Conservation (phyloP, 83 land plant species). For the Isoetes engelmannii region DNA sequence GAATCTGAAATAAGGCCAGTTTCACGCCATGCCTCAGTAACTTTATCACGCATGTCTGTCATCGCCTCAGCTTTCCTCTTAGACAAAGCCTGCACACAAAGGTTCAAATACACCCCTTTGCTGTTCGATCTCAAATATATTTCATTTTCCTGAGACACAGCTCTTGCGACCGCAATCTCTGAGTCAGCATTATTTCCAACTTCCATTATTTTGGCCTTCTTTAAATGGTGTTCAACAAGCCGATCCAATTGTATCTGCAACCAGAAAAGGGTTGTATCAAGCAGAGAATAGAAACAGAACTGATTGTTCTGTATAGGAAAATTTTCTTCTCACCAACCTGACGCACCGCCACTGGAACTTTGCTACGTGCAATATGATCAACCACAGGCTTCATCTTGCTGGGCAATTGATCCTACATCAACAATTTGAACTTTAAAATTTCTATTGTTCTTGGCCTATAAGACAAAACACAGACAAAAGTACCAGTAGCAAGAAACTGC, state of each 20-base stretch:
- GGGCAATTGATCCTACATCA: conserved; percentile 64
- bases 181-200: conserved; percentile 60
- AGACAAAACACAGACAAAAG: neutral
- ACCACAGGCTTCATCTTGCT: conserved; percentile 63
- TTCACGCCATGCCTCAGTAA: conserved; percentile 50
- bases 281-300: neutral
- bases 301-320: neutral
- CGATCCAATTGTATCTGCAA: conserved; percentile 88
- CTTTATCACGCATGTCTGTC: conserved; percentile 12
- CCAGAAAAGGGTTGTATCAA: neutral
- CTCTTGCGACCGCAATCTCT: conserved; percentile 76
- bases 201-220: conserved; percentile 40
- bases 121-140: conserved; percentile 71
- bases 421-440: too few relatives aligned
- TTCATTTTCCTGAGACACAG: conserved; percentile 74
- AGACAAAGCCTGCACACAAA: conserved; percentile 66
- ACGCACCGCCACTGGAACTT: conserved; percentile 69
- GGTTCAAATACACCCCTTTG: conserved; percentile 79
- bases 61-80: conserved; percentile 12
- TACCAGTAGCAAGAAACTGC: conserved; percentile 16
- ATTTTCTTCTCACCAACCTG: conserved; percentile 47
- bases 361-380: conserved; percentile 52
- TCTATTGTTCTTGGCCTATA: too few relatives aligned
- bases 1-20: conserved; percentile 87
- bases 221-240: conserved; percentile 61